Conservation (phyloP, 805 yeast genomes). For the Scheffersomyces stipitis region DNA sequence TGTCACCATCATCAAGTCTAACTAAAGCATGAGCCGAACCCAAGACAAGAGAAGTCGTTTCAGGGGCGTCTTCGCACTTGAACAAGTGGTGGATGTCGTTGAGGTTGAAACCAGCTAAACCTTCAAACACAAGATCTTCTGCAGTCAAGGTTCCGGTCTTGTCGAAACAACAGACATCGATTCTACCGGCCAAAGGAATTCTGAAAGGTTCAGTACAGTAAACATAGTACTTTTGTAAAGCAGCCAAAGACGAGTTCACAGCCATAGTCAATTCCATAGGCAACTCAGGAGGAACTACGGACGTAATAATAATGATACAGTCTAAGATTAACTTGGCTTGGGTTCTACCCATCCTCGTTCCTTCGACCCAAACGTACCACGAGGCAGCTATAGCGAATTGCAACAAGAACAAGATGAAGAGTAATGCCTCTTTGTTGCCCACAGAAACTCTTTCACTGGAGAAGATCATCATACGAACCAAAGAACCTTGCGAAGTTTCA, state of each 20-base stretch:
- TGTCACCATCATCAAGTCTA: constrained; percentile 90
- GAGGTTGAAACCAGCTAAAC: constrained; percentile 77
- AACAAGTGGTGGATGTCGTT: constrained; percentile 55
- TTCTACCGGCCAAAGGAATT: constrained; percentile 95
- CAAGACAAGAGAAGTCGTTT: constrained; percentile 64
- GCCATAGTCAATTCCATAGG: constrained; percentile 99
- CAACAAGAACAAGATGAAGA: constrained; percentile 85
- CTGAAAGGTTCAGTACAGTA: constrained; percentile 99
- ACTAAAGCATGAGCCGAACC: constrained; percentile 98
- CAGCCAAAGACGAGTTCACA: constrained; percentile 86
- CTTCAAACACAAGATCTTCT: constrained; percentile 94
- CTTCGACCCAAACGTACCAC: constrained; percentile 98
- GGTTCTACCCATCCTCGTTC: constrained; percentile 91
- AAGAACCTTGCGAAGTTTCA: constrained; percentile 96
- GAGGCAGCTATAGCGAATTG: constrained; percentile 93
- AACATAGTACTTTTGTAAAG: constrained; percentile 81
- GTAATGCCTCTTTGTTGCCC: constrained; percentile 91
- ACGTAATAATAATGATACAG: constrained; percentile 92
- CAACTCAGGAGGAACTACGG: constrained; percentile 98
- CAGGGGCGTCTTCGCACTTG: constrained; percentile 63
- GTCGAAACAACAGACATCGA: constrained; percentile 97
- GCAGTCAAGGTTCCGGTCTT: constrained; percentile 98
- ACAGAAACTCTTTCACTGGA: constrained; percentile 96
- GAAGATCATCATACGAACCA: constrained; percentile 96
- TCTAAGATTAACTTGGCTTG: constrained; percentile 92